Base-by-base conservation (phyloP, 495 filamentous ascomycete species). In the Xylaria acuta region DNA sequence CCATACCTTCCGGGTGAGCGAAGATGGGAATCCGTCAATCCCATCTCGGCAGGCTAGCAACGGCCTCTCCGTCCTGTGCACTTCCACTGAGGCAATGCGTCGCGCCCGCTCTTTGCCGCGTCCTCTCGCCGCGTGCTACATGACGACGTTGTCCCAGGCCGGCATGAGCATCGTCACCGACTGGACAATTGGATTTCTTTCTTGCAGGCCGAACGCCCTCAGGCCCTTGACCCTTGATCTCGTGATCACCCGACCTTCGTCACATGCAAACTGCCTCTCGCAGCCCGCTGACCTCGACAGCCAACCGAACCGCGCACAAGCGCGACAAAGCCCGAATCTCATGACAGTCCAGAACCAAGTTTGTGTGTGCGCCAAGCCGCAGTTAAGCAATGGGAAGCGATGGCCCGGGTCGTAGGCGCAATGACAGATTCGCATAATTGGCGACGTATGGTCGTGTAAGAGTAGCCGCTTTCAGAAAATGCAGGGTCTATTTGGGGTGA, bases 61-160 rank as follows among this genome's bases (percentile, higher is more conserved):
- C 77, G 77, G 77, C 73, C 75, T 78, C 75, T 72, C 75, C 73
- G 75, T 75, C 49, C 69, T 69, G 75, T 67, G 54, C 62, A 59
- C 77, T 75, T 73, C 69, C 73, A 27, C 30, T 25, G 16, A 43
- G 60, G 38, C 22, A 25, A 20, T 41, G 67, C 68, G 70, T 74
- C 67, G 71, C 69, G 49, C 62, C 65, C 63, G 65, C 60, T 74
- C 69, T 58, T 67, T 73, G 64, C 34, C 45, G 40, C 22, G 11
- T 34, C 32, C 49, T 60, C 59, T 75, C 43, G 32, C 70, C 22
- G 49, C 67, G 49, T 41, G 62, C 63, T 62, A 63, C 58, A 43
- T 14, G 60, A 30, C 60, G 38, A 20, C n/a, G 36, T 30, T 30
- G 4, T 43, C 16, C 34, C 43, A 63, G 53, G 43, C 54, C 51